These are phyloP conservation scores for Protoeuglena noctilucae DNA, from an alignment of 139 green algal genomes.

Conservation along the genomic window DNA sequence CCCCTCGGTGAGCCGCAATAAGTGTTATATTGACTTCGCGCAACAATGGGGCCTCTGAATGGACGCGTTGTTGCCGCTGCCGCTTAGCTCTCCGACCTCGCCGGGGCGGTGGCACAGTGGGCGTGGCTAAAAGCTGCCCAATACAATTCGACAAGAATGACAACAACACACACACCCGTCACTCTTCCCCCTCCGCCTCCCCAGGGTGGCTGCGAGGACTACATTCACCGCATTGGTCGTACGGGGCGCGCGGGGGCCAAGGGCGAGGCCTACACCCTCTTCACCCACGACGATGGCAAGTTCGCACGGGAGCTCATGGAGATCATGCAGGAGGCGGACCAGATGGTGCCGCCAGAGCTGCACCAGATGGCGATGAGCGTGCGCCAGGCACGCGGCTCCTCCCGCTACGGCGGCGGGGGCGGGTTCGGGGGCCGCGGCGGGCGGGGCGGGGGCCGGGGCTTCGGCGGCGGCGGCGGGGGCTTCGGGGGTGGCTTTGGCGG, in stretches of 20 bases:
- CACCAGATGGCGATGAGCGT: constrained; percentile 7
- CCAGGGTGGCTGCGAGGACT: constrained; percentile 53
- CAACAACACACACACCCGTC: too few species aligned
- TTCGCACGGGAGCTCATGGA: constrained; percentile 43
- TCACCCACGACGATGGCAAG: constrained; percentile 45
- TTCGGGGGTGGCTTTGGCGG: neutral
- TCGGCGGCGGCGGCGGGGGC: constrained; percentile 1
- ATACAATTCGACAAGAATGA: too few species aligned
- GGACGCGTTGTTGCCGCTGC: too few species aligned
- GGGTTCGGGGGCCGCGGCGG: constrained; percentile 9
- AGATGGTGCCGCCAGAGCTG: constrained; percentile 13
- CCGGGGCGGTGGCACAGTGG: too few species aligned
- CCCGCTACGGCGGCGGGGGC: constrained; percentile 3
- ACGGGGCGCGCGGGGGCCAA: constrained; percentile 68
- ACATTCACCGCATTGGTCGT: constrained; percentile 75
- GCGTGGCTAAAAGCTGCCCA: too few species aligned
- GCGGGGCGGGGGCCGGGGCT: constrained; percentile 3
- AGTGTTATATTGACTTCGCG: too few species aligned
- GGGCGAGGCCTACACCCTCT: constrained; percentile 61
- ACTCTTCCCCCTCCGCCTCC: too few species aligned
- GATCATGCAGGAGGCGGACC: constrained; percentile 13
- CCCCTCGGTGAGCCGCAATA: constrained; percentile 16
- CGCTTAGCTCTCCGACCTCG: too few species aligned
- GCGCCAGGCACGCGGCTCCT: neutral
- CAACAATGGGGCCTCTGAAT: too few species aligned